Conservation (phyloP, 805 yeast species). For the Yamadazyma ubonensis region DNA sequence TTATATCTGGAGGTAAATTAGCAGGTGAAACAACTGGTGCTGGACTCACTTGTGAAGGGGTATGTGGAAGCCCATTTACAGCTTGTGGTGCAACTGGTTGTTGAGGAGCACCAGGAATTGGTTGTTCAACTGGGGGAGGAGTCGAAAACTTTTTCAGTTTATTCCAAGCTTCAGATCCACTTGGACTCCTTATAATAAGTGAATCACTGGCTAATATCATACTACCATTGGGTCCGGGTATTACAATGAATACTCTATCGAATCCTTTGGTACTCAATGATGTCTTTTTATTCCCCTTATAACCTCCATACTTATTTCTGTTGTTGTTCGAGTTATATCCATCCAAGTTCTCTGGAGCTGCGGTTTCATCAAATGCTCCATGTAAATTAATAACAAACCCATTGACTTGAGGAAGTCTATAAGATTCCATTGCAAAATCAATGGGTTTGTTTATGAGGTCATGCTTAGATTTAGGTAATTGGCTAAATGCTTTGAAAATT, state of each 20-base stretch:
- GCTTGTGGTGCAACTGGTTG: slow-evolving; percentile 13
- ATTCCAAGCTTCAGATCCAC: slow-evolving; percentile 59
- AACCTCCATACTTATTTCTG: slow-evolving; percentile 19
- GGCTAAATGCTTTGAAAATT: slow-evolving; percentile 58
- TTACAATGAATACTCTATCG: slow-evolving; percentile 81
- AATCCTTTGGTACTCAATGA: slow-evolving; percentile 67
- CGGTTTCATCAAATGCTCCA: slow-evolving; percentile 77
- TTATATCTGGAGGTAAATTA: slow-evolving; percentile 57
- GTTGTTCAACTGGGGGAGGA: slow-evolving; percentile 8
- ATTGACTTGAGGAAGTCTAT: slow-evolving; percentile 65
- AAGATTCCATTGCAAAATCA: slow-evolving; percentile 73
- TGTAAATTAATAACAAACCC: slow-evolving; percentile 81
- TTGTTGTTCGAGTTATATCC: slow-evolving; percentile 8
- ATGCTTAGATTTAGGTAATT: slow-evolving; percentile 80
- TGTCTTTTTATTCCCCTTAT: slow-evolving; percentile 27
- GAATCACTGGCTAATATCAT: slow-evolving; percentile 87
- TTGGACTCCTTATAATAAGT: slow-evolving; percentile 61
- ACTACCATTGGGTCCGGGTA: slow-evolving; percentile 63
- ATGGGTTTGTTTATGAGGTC: slow-evolving; percentile 60
- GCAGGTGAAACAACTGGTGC: slow-evolving; percentile 25
- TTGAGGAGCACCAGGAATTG: slow-evolving; percentile 10
- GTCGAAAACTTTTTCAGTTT: slow-evolving; percentile 13
- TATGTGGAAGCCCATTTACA: slow-evolving; percentile 15
- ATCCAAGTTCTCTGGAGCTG: slow-evolving; percentile 46
- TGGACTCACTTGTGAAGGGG: slow-evolving; percentile 16